Base-by-base conservation (phyloP, 192 early-diverging fungal species). In the Phycomyces blakesleeanus region DNA sequence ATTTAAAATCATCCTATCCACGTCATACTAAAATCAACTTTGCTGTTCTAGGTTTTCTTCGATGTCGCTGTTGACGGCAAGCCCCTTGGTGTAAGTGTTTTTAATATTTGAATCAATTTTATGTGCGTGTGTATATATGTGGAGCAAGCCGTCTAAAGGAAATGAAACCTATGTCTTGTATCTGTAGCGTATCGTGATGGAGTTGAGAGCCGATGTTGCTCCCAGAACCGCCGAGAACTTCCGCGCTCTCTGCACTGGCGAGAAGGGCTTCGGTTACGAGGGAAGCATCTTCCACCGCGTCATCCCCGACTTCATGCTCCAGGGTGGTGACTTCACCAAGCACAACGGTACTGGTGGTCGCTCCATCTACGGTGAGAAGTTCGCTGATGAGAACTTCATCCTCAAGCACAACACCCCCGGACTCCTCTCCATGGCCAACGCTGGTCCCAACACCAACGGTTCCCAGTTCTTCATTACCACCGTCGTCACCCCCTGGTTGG, bases 141-240 rank as follows among this genome's bases (percentile, higher is more conserved):
- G n/a, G n/a, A n/a, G n/a, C n/a, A n/a, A n/a, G n/a, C n/a, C n/a
- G n/a, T n/a, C n/a, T n/a, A n/a, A n/a, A n/a, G n/a, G n/a, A n/a
- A n/a, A n/a, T n/a, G n/a, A n/a, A n/a, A n/a, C n/a, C n/a, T 25
- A 2, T 16, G 5, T 51, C 29, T 18, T 24, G 24, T 25, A 20
- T 65, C 57, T 57, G n/a, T 69, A 82, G 80, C 74, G 76, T 59
- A 78, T 83, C 55, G 71, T 74, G 38, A 84, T 90, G 81, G 87
- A 91, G 71, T 78, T 91, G 67, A 70, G 75, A 57, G 65, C 66
- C 47, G 84, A 92, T 67, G 80, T 87, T 68, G 78, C 79, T 59
- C 89, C 89, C 72, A 85, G 80, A 76, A 86, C 84, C 26, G 95
- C 94, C 69, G 95, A 98, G 80, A 98, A 98, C 91, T 98, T 98